Base-by-base conservation (phyloP, 2,329 filamentous ascomycete genomes). In the Neophaeococcomyces aloes region DNA sequence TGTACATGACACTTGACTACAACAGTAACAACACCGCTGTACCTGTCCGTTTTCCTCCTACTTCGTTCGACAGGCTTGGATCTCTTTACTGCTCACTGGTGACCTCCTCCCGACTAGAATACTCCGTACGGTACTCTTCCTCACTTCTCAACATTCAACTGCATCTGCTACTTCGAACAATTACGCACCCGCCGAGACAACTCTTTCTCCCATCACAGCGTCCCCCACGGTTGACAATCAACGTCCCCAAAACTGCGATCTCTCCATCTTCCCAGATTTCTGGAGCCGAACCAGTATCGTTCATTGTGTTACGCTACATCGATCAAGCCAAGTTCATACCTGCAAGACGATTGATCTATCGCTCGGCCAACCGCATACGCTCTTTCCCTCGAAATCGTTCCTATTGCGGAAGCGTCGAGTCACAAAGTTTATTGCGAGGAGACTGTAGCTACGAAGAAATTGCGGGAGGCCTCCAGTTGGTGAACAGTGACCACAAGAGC, bases 311-410 rank as follows among this genome's bases (percentile, higher is more conserved):
- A 42, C 39, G 27, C 21, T 8, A 27, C 11, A 7, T 31, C 29
- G 17, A 42, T 33, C 30, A 17, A 23, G 15, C 14, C 21, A 19
- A 14, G 27, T 14, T 14, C 19, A 27, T n/a, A 32, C 13, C 30
- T 15, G 21, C 21, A 32, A 27, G 21, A 15, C 31, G 4, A 17
- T 21, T 35, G 30, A 29, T 21, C 27, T 30, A 35, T 42, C 27
- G 30, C 30, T 31, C 39, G 39, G 39, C 39, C 39, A 42, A 35
- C 30, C 27, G 39, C 39, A 34, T 42, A 35, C 39, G 35, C 29
- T 42, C 31, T 35, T 42, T 42, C 17, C 19, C 31, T 42, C n/a
- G n/a, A n/a, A n/a, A n/a, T n/a, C n/a, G n/a, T n/a, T n/a, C n/a
- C n/a, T n/a, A n/a, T 18, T 14, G 30, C n/a, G 30, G 13, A 33